Evolutionary conservation across 306 rosid genomes (phyloP).

Genomic region (Prosopis cineraria): DNA sequence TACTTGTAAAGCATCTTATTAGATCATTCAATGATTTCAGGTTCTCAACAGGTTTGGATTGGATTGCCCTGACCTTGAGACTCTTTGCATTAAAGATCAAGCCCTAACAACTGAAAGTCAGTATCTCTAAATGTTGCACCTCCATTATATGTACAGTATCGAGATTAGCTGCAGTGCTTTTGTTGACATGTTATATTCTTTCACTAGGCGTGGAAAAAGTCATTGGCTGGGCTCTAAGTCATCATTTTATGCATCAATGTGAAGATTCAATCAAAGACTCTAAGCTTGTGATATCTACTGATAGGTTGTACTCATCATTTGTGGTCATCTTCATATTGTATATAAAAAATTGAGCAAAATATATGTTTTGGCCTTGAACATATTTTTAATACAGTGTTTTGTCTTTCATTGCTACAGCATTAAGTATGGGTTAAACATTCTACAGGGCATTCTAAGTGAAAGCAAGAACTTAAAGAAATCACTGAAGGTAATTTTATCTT

Average conservation of each 20-base stretch:
- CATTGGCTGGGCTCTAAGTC: conserved; percentile 93
- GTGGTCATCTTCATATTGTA: conserved; percentile 6
- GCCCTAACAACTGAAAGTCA: conserved; percentile 75
- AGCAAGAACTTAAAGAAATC: conserved; percentile 78
- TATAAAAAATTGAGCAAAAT: background rate
- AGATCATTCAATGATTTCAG: conserved; percentile 54
- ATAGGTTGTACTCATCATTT: conserved; percentile 59
- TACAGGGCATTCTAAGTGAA: conserved; percentile 76
- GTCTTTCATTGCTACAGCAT: conserved; percentile 60
- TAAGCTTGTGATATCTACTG: conserved; percentile 70
- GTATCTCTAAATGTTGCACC: conserved; percentile 15
- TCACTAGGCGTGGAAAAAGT: conserved; percentile 81
- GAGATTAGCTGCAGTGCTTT: conserved; percentile 11
- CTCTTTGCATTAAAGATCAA: conserved; percentile 77
- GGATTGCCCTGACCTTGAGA: conserved; percentile 84
- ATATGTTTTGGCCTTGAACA: conserved; percentile 21
- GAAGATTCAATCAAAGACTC: conserved; percentile 64
- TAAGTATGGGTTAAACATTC: conserved; percentile 66
- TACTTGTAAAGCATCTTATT: conserved; percentile 25
- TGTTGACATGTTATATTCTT: conserved; percentile 14
- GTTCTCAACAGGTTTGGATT: conserved; percentile 70
- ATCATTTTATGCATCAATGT: conserved; percentile 72
- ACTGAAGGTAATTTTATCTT: conserved; percentile 56
- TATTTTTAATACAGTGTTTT: conserved; percentile 14
- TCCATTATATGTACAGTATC: background rate